These are phyloP conservation scores for Moniliophthora roreri DNA, from an alignment of 1,284 basidiomycete species.

Conservation along the genomic window DNA sequence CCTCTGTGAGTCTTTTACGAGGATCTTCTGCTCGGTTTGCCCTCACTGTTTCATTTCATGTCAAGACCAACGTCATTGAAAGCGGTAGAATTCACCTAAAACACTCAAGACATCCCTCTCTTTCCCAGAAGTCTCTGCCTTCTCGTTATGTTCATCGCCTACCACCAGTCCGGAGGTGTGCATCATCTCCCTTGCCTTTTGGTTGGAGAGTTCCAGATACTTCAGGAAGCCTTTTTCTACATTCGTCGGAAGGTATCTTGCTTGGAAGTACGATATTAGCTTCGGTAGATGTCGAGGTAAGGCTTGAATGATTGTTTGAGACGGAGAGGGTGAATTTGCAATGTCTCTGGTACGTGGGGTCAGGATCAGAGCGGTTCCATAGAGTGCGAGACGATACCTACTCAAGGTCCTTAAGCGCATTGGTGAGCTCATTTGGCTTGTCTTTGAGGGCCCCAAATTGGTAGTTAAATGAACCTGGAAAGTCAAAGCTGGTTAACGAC, in stretches of 20 bases:
- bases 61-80: neutral
- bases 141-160: neutral
- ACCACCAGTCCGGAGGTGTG: neutral
- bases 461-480: slow-evolving; percentile 2
- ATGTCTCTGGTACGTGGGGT: neutral
- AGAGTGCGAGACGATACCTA: neutral
- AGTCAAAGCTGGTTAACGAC: neutral
- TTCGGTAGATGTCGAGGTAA: neutral
- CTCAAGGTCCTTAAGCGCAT: neutral
- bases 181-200: neutral
- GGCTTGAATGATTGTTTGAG: neutral
- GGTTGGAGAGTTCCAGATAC: neutral
- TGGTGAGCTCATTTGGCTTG: neutral
- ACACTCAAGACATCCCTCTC: slow-evolving; percentile 26
- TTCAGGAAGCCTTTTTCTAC: neutral
- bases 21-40: slow-evolving; percentile 21
- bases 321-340: neutral
- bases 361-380: too few species aligned
- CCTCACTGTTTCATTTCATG: slow-evolving; percentile 11
- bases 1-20: slow-evolving; percentile 16
- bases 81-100: slow-evolving; percentile 15
- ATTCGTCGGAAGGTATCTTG: neutral
- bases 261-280: neutral
- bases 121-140: too few species aligned
- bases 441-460: slow-evolving; percentile 3